These are phyloP conservation scores for Ustilago tritici DNA, from an alignment of 1,284 basidiomycete species.

Conservation along the genomic window DNA sequence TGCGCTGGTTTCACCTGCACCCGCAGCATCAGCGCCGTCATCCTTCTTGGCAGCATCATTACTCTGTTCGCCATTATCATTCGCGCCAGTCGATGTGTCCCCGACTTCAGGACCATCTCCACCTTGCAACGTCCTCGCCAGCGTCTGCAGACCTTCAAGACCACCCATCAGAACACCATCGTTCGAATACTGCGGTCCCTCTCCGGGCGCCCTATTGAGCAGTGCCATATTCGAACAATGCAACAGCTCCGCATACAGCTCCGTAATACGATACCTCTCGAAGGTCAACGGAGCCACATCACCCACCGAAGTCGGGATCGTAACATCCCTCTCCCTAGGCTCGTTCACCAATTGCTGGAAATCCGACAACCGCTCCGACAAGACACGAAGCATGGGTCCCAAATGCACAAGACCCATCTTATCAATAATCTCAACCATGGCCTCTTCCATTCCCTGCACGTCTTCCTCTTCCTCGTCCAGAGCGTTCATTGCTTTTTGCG, in stretches of 20 bases:
- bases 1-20: not conserved
- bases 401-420: slow-evolving; percentile 94
- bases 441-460: slow-evolving; percentile 76
- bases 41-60: not conserved
- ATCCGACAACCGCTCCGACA: slow-evolving; percentile 79
- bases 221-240: slow-evolving; percentile 99
- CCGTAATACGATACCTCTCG: slow-evolving; percentile 96
- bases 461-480: slow-evolving; percentile 66
- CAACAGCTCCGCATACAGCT: slow-evolving; percentile 94
- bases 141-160: slow-evolving; percentile 67
- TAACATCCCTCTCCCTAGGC: slow-evolving; percentile 81
- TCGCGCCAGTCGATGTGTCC: slow-evolving; percentile 28
- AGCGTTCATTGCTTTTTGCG: slow-evolving; percentile 74
- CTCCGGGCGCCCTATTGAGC: slow-evolving; percentile 77
- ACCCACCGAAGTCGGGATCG: slow-evolving; percentile 43
- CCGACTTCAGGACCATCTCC: slow-evolving; percentile 52
- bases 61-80: slow-evolving; percentile 3
- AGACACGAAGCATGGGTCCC: slow-evolving; percentile 82
- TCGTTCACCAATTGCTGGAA: slow-evolving; percentile 80
- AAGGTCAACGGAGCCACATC: slow-evolving; percentile 84
- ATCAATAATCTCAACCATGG: slow-evolving; percentile 86
- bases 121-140: slow-evolving; percentile 64
- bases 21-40: not conserved
- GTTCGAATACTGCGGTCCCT: slow-evolving; percentile 65
- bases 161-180: slow-evolving; percentile 66